phyloP scores from a whole-genome alignment of 164 flowering plant species.

The Stephania yunnanensis region DNA sequence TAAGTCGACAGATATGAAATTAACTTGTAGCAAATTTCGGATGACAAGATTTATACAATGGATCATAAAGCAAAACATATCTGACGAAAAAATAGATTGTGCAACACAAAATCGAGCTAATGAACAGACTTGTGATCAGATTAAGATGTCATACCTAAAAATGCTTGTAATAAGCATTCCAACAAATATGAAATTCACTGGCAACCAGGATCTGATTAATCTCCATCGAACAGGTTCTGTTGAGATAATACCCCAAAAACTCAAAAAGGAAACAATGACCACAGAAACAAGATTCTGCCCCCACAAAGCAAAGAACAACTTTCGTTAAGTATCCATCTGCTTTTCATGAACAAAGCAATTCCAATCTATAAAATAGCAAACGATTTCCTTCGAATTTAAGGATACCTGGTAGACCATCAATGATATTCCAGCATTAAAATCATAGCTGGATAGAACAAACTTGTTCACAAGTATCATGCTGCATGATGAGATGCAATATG shows the following conservation, averaged over 20 bases:
- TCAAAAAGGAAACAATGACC: slow-evolving; percentile 64
- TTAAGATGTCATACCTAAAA: slow-evolving; percentile 59
- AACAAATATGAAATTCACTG: slow-evolving; percentile 93
- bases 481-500: slow-evolving; percentile 95
- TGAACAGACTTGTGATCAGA: not conserved
- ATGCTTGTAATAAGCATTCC: slow-evolving; percentile 98
- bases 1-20: not conserved
- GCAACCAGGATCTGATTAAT: slow-evolving; percentile 88
- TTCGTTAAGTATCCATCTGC: not conserved
- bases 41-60: not conserved
- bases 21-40: not conserved
- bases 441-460: slow-evolving; percentile 84
- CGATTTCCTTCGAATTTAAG: not conserved
- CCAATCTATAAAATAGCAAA: not conserved
- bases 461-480: slow-evolving; percentile 98
- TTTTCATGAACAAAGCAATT: not conserved
- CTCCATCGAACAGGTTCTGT: slow-evolving; percentile 92
- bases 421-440: slow-evolving; percentile 93
- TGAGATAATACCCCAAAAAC: slow-evolving; percentile 56
- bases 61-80: not conserved
- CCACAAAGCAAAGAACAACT: slow-evolving; percentile 15
- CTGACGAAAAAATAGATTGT: not conserved
- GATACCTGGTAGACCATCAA: slow-evolving; percentile 94
- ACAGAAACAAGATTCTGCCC: slow-evolving; percentile 95
- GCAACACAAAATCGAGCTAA: not conserved